These are phyloP conservation scores for Brettanomyces sp. DNA, from an alignment of 805 yeast genomes.

Conservation along the genomic window DNA sequence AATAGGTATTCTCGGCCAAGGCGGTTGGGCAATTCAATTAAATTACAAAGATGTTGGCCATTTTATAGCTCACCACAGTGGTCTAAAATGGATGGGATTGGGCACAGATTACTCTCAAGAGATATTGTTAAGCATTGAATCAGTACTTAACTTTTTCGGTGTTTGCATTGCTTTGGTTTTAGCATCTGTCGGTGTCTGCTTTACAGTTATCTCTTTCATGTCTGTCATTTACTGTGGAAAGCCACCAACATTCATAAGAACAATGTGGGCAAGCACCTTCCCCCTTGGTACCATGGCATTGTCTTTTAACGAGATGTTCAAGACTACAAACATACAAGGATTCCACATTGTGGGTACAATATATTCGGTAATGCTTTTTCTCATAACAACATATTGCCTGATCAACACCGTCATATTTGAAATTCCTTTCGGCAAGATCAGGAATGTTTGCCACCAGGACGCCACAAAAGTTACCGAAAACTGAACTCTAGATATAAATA, in stretches of 20 bases:
- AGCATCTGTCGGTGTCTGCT: slow-evolving; percentile 21
- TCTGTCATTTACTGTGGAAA: slow-evolving; percentile 26
- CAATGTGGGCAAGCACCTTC: slow-evolving; percentile 84
- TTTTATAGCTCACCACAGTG: slow-evolving; percentile 4
- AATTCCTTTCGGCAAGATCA: slow-evolving; percentile 17
- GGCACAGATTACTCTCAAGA: slow-evolving; percentile 3
- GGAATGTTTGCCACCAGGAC: background rate
- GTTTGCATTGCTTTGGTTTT: slow-evolving; percentile 18
- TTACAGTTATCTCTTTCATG: slow-evolving; percentile 35
- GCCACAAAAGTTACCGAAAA: too few relatives aligned
- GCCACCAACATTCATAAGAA: slow-evolving; percentile 32
- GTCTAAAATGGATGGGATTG: slow-evolving; percentile 3
- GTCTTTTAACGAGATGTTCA: slow-evolving; percentile 44
- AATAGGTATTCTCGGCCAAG: slow-evolving; percentile 82
- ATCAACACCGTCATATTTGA: slow-evolving; percentile 24
- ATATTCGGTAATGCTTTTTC: slow-evolving; percentile 44
- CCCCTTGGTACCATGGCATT: slow-evolving; percentile 79
- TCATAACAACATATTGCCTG: slow-evolving; percentile 36
- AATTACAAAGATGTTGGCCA: slow-evolving; percentile 12
- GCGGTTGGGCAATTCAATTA: slow-evolving; percentile 53
- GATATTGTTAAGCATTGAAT: slow-evolving; percentile 2
- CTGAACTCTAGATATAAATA: too few relatives aligned
- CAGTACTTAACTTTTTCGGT: slow-evolving; percentile 9
- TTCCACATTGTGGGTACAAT: slow-evolving; percentile 57
- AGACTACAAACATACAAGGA: slow-evolving; percentile 38